Percentiles rank a stretch among this genome's conserved stretches.
Conservation (phyloP, 345 rosid species). For the Linum trigynum region DNA sequence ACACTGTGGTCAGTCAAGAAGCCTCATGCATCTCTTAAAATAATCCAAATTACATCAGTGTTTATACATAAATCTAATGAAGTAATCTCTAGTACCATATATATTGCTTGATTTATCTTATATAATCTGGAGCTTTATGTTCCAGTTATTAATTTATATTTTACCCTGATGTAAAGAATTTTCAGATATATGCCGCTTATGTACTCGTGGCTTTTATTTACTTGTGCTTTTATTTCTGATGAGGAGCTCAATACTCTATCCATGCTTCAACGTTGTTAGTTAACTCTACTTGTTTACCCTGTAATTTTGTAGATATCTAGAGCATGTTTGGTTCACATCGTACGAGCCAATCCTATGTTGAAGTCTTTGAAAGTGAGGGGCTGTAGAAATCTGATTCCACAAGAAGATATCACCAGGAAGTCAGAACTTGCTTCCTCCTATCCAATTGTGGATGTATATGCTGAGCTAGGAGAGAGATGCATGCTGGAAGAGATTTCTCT, state of each 20-base stretch:
- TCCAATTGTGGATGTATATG: conserved; percentile 25
- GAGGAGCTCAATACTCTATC: not conserved
- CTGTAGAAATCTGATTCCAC: conserved; percentile 47
- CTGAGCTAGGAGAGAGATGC: conserved; percentile 35
- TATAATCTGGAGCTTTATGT: not conserved
- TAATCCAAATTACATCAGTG: not conserved
- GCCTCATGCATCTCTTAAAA: not conserved
- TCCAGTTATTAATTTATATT: not conserved
- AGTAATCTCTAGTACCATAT: not conserved
- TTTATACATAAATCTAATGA: not conserved
- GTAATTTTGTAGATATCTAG: conserved; percentile 47
- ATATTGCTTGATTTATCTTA: not conserved
- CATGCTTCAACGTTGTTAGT: no score
- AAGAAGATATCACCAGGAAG: conserved; percentile 17
- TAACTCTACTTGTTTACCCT: not conserved
- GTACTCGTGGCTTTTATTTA: not conserved
- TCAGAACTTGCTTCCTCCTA: conserved; percentile 17
- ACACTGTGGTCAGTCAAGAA: conserved; percentile 51
- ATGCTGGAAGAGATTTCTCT: conserved; percentile 47
- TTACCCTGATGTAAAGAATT: no score
- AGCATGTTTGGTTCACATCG: conserved; percentile 39
- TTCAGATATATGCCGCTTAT: not conserved
- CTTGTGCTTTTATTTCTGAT: not conserved
- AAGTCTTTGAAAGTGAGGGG: conserved; percentile 57
- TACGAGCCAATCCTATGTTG: conserved; percentile 42